A percentile compares a stretch with the other conserved stretches of the same genome.
phyloP scores from a whole-genome alignment of 2,329 filamentous ascomycete genomes.

The Hypoxylon sp. region DNA sequence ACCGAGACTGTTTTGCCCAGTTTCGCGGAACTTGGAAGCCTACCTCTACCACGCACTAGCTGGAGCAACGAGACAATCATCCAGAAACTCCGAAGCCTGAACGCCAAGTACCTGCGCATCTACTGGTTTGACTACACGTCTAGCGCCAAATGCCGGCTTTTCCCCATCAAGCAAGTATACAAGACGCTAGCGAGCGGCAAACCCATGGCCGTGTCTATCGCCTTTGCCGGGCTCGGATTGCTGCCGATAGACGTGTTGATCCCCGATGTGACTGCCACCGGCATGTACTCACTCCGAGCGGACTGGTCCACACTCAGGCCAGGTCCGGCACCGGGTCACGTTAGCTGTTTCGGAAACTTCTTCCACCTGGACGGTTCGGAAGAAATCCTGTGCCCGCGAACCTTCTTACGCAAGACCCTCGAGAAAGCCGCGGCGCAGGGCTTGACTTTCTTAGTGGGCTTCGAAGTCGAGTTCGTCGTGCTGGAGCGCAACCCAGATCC shows the following conservation, averaged over 20 bases:
- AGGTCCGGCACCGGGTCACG: slow-evolving; percentile 72
- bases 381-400: slow-evolving; percentile 74
- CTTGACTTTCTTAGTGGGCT: slow-evolving; percentile 77
- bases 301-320: slow-evolving; percentile 74
- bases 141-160: slow-evolving; percentile 74
- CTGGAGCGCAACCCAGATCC: slow-evolving; percentile 63
- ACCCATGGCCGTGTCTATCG: slow-evolving; percentile 69
- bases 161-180: slow-evolving; percentile 73
- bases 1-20: slow-evolving; percentile 57
- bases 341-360: slow-evolving; percentile 78
- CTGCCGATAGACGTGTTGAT: slow-evolving; percentile 76
- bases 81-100: slow-evolving; percentile 52
- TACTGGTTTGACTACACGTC: slow-evolving; percentile 87
- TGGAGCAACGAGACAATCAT: slow-evolving; percentile 53
- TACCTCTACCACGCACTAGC: slow-evolving; percentile 42
- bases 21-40: slow-evolving; percentile 46
- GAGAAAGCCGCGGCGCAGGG: slow-evolving; percentile 65
- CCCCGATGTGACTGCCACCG: slow-evolving; percentile 68
- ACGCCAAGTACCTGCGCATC: slow-evolving; percentile 77
- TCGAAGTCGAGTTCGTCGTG: slow-evolving; percentile 86
- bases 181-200: slow-evolving; percentile 63
- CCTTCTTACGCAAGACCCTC: slow-evolving; percentile 70
- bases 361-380: slow-evolving; percentile 66
- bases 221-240: slow-evolving; percentile 74
- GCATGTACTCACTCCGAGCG: slow-evolving; percentile 76